Evolutionary conservation across 257 asterid genomes (phyloP).

Genomic region (Osmanthus fragrans): DNA sequence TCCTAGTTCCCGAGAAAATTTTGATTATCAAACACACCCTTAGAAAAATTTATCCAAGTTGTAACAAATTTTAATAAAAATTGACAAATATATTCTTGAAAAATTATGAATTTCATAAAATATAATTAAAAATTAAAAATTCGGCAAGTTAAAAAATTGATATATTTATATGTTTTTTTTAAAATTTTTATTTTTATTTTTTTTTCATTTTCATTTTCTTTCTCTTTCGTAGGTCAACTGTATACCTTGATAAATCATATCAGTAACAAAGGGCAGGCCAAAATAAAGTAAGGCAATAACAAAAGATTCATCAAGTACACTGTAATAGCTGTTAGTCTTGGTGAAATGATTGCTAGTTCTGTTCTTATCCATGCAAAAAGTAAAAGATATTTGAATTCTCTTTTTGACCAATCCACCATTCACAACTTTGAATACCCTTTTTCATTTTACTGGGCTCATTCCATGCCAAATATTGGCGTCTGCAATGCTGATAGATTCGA

Average conservation of each 20-base stretch:
- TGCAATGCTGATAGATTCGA: constrained; percentile 40
- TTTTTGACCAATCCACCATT: constrained; percentile 66
- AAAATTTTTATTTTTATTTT: too few relatives aligned
- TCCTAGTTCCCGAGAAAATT: too few relatives aligned
- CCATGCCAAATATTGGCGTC: constrained; percentile 51
- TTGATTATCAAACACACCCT: too few relatives aligned
- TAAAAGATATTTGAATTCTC: constrained; percentile 35
- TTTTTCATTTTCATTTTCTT: too few relatives aligned
- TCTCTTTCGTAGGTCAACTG: background rate
- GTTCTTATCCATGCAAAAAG: constrained; percentile 41
- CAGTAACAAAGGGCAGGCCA: constrained; percentile 7
- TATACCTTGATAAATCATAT: constrained; percentile 13
- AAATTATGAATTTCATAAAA: too few relatives aligned
- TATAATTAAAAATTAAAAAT: too few relatives aligned
- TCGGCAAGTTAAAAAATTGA: too few relatives aligned
- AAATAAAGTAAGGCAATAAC: constrained; percentile 2
- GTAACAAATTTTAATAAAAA: too few relatives aligned
- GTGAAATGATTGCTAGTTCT: constrained; percentile 43
- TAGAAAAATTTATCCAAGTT: too few relatives aligned
- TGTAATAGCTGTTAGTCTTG: background rate
- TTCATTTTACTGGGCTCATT: constrained; percentile 28
- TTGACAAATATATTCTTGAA: too few relatives aligned
- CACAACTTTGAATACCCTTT: constrained; percentile 24
- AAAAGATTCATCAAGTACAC: constrained; percentile 20
- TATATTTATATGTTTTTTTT: too few relatives aligned